Conservation (phyloP, 2,329 filamentous ascomycete species). For the Nannizziopsis barbatae region DNA sequence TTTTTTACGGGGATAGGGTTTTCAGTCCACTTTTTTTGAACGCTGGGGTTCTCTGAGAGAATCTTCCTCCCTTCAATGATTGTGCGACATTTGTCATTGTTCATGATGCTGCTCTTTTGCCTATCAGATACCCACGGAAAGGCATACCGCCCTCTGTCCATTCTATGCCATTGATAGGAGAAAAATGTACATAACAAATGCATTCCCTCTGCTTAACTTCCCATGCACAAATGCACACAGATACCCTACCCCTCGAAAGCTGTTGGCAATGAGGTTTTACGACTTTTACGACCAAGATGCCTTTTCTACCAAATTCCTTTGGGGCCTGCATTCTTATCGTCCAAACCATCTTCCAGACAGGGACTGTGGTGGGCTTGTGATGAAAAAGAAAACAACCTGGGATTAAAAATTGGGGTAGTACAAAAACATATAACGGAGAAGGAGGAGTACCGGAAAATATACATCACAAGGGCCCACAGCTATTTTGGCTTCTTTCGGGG, state of each 20-base stretch:
- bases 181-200: constrained; percentile 4
- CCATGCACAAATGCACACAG: background rate
- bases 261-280: constrained; percentile 6
- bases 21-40: background rate
- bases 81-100: background rate
- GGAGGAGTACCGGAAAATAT: background rate
- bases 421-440: background rate
- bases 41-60: constrained; percentile 6
- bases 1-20: background rate
- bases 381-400: background rate
- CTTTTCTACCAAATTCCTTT: constrained; percentile 4
- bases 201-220: background rate
- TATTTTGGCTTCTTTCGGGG: background rate
- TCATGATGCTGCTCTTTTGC: background rate
- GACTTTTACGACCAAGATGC: constrained; percentile 3
- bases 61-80: background rate
- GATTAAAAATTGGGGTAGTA: background rate
- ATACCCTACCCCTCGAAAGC: background rate
- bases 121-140: background rate
- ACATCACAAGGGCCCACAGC: background rate
- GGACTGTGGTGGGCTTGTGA: background rate
- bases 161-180: background rate
- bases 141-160: background rate
- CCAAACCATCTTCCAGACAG: background rate
- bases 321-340: background rate